These are phyloP conservation scores for Trametopsis cervina DNA, from an alignment of 768 basidiomycete species.

Conservation along the genomic window DNA sequence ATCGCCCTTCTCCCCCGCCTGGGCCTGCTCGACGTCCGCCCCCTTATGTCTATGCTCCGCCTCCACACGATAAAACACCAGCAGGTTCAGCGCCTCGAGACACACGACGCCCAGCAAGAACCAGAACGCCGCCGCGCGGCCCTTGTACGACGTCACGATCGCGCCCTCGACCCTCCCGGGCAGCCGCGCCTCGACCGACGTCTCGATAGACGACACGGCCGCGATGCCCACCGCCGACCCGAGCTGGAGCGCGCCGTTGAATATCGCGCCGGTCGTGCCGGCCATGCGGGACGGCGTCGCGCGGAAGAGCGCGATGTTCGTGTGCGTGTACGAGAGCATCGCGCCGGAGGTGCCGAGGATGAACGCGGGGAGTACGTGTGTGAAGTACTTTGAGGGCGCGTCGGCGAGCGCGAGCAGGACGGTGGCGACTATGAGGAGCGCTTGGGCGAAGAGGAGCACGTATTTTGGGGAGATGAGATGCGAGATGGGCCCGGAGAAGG, in stretches of 20 bases:
- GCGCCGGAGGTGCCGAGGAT: constrained; percentile 38
- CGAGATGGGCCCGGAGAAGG: constrained; percentile 32
- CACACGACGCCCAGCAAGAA: constrained; percentile 23
- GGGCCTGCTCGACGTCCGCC: constrained; percentile 1
- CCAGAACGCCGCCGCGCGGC: constrained; percentile 35
- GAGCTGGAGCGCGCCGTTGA: constrained; percentile 45
- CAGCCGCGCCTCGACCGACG: constrained; percentile 30
- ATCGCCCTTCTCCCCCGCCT: background rate
- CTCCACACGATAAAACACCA: constrained; percentile 27
- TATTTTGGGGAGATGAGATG: constrained; percentile 32
- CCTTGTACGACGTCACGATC: constrained; percentile 27
- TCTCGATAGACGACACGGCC: constrained; percentile 39
- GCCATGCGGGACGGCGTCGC: constrained; percentile 38
- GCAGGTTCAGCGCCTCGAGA: constrained; percentile 24
- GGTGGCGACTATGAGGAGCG: constrained; percentile 30
- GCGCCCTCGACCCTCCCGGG: constrained; percentile 18
- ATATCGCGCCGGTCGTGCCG: constrained; percentile 48
- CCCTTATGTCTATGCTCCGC: constrained; percentile 11
- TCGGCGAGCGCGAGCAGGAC: constrained; percentile 35
- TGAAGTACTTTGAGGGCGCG: constrained; percentile 36
- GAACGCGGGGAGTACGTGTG: constrained; percentile 41
- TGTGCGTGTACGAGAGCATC: constrained; percentile 37
- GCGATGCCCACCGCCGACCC: constrained; percentile 47
- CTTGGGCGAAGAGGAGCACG: constrained; percentile 36
- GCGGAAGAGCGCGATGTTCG: constrained; percentile 45